Evolutionary conservation across 371 early-diverging fungal genomes (phyloP).

Genomic region (Apophysomyces variabilis): DNA sequence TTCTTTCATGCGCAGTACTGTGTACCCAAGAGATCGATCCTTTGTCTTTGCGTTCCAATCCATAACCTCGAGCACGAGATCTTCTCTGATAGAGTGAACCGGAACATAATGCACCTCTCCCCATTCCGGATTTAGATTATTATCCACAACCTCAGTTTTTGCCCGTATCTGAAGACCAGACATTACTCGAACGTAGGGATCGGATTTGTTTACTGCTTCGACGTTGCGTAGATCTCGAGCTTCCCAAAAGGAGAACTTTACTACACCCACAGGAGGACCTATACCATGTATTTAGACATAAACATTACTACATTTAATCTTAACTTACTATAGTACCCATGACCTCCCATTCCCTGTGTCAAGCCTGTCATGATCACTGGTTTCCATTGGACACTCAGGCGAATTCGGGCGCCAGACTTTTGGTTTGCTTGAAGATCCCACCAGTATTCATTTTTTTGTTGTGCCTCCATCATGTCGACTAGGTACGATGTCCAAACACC

Average conservation of each 20-base stretch:
- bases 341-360: slow-evolving; percentile 40
- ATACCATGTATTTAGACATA: slow-evolving; percentile 1
- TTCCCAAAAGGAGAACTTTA: slow-evolving; percentile 77
- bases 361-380: slow-evolving; percentile 57
- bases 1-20: slow-evolving; percentile 49
- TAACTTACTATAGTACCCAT: slow-evolving; percentile 44
- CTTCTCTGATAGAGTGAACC: slow-evolving; percentile 71
- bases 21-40: slow-evolving; percentile 74
- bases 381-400: slow-evolving; percentile 59
- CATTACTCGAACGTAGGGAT: slow-evolving; percentile 82
- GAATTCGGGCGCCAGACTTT: slow-evolving; percentile 47
- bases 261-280: slow-evolving; percentile 79
- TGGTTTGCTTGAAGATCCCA: slow-evolving; percentile 38
- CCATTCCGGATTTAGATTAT: slow-evolving; percentile 87
- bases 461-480: slow-evolving; percentile 39
- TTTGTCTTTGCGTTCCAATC: slow-evolving; percentile 74
- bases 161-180: slow-evolving; percentile 65
- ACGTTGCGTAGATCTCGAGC: slow-evolving; percentile 79
- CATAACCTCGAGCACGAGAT: slow-evolving; percentile 74
- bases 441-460: slow-evolving; percentile 45
- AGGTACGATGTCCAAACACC: slow-evolving; percentile 39
- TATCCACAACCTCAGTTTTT: slow-evolving; percentile 73
- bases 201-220: slow-evolving; percentile 71
- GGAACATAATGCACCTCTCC: slow-evolving; percentile 78
- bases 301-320: background rate